Evolutionary conservation across 2,329 filamentous ascomycete genomes (phyloP).

Genomic region (Ustulina deusta): DNA sequence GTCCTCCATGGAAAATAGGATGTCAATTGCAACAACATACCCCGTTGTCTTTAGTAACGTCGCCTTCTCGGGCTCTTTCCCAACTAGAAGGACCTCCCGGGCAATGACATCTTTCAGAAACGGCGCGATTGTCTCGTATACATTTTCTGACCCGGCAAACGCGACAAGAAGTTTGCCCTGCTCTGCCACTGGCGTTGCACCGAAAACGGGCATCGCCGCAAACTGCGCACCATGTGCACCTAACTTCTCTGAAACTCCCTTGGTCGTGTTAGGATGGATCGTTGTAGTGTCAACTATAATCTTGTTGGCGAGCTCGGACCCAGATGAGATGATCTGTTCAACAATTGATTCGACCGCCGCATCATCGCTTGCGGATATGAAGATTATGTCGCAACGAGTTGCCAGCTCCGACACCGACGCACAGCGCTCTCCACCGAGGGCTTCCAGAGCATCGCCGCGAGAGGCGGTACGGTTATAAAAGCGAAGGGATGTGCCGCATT

Average conservation of each 20-base stretch:
- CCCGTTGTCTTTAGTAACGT: constrained; percentile 62
- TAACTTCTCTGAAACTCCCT: constrained; percentile 45
- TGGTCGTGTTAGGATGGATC: constrained; percentile 60
- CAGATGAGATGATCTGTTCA: constrained; percentile 42
- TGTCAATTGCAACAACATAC: constrained; percentile 44
- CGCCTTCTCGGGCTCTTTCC: constrained; percentile 57
- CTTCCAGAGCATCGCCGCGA: constrained; percentile 53
- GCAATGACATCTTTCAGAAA: constrained; percentile 58
- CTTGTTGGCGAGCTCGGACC: constrained; percentile 52
- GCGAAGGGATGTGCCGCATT: constrained; percentile 46
- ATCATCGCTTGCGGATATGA: constrained; percentile 59
- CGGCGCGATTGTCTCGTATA: constrained; percentile 53
- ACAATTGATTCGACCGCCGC: constrained; percentile 53
- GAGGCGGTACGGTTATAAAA: constrained; percentile 63
- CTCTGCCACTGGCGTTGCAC: constrained; percentile 61
- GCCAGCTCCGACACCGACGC: constrained; percentile 47
- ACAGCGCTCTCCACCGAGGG: constrained; percentile 47
- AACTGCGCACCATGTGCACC: constrained; percentile 51
- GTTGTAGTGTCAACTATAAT: constrained; percentile 63
- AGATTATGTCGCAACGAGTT: constrained; percentile 51
- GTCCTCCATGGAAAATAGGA: neutral
- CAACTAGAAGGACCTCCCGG: constrained; percentile 57
- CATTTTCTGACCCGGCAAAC: constrained; percentile 55
- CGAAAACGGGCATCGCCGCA: constrained; percentile 63
- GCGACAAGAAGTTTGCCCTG: constrained; percentile 60